Evolutionary conservation across 2,329 filamentous ascomycete species (phyloP).

Genomic region (Diaporthe capsici): DNA sequence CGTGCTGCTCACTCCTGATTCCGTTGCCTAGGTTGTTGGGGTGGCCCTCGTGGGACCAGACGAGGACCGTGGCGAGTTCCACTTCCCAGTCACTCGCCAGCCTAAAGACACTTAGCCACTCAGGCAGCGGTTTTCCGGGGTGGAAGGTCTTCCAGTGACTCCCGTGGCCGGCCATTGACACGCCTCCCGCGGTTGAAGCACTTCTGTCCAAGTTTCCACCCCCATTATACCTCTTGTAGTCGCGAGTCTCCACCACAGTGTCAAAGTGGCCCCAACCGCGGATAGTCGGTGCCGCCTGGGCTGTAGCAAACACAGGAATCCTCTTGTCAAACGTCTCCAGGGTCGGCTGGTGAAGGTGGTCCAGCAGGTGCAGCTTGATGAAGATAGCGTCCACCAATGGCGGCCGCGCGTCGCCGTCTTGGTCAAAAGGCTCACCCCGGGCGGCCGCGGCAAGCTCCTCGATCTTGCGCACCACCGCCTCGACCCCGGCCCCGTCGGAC

Average conservation of each 20-base stretch:
- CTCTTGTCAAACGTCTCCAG: slow-evolving; percentile 39
- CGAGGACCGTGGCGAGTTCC: slow-evolving; percentile 27
- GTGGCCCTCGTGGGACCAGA: slow-evolving; percentile 35
- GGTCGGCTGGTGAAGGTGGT: slow-evolving; percentile 41
- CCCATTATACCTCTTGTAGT: not conserved
- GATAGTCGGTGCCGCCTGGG: slow-evolving; percentile 30
- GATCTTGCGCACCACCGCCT: slow-evolving; percentile 40
- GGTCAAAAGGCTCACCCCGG: no score
- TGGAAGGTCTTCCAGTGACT: slow-evolving; percentile 36
- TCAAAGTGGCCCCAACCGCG: slow-evolving; percentile 40
- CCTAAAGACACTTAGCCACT: slow-evolving; percentile 40
- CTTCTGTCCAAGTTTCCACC: rapidly evolving
- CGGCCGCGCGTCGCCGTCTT: not conserved
- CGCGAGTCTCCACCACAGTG: slow-evolving; percentile 18
- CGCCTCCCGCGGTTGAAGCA: not conserved
- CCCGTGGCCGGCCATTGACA: not conserved
- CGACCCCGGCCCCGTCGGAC: slow-evolving; percentile 39
- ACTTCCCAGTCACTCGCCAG: slow-evolving; percentile 15
- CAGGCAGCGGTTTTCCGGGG: slow-evolving; percentile 36
- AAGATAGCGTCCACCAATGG: slow-evolving; percentile 40
- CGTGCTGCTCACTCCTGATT: not conserved
- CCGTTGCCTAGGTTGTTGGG: not conserved
- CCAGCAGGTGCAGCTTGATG: slow-evolving; percentile 31
- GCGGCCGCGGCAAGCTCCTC: slow-evolving; percentile 37
- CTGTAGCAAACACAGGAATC: slow-evolving; percentile 41